phyloP scores from a whole-genome alignment of 2,329 filamentous ascomycete species.

The Arachnomyces sp. region DNA sequence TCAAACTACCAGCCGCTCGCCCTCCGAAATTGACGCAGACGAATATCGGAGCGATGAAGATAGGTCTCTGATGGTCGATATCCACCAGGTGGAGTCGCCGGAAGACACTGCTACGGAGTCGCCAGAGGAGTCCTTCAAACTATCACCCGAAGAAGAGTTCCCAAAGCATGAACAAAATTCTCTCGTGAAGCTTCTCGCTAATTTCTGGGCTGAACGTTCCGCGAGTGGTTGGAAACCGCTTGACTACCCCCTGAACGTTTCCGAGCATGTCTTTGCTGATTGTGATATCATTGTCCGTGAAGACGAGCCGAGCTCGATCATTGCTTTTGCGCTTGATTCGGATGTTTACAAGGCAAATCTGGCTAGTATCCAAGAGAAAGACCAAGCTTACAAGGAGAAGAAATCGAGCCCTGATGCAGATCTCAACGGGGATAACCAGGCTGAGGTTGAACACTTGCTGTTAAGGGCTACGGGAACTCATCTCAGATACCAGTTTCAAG shows the following conservation, averaged over 20 bases:
- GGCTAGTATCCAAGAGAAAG: constrained; percentile 35
- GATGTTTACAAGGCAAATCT: constrained; percentile 80
- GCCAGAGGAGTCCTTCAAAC: constrained; percentile 42
- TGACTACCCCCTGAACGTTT: constrained; percentile 80
- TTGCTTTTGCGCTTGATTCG: constrained; percentile 84
- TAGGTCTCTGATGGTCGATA: constrained; percentile 58
- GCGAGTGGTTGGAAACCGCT: constrained; percentile 88
- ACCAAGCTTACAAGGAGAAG: constrained; percentile 23
- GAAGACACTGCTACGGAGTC: constrained; percentile 11
- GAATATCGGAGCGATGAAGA: constrained; percentile 64
- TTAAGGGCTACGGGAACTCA: constrained; percentile 81
- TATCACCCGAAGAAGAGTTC: constrained; percentile 57
- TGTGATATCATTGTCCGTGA: constrained; percentile 95
- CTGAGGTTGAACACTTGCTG: constrained; percentile 75
- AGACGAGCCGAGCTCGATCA: constrained; percentile 92
- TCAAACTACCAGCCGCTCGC: constrained; percentile 41
- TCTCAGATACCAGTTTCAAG: constrained; percentile 89
- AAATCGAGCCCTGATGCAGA: constrained; percentile 19
- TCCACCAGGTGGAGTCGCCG: constrained; percentile 49
- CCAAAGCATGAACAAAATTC: constrained; percentile 90
- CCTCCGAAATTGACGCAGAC: constrained; percentile 62
- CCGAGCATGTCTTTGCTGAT: constrained; percentile 93
- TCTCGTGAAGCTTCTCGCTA: constrained; percentile 88
- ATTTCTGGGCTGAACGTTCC: constrained; percentile 96
- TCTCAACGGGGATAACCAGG: constrained; percentile 48